Base-by-base conservation (phyloP, 306 rosid genomes). In the Senna tora region DNA sequence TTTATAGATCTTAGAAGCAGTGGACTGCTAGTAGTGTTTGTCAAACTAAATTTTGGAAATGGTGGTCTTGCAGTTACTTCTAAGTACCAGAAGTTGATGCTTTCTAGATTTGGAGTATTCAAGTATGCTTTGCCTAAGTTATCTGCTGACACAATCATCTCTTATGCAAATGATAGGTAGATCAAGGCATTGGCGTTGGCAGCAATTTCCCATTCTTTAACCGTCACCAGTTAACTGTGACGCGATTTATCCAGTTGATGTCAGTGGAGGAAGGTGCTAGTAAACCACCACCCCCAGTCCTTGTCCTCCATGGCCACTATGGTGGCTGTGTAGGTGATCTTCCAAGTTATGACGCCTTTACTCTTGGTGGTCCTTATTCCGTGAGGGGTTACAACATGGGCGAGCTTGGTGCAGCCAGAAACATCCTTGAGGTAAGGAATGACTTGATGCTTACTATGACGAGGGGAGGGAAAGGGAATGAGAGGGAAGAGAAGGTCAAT, bases 271-370 rank as follows among this genome's bases (percentile, higher is more conserved):
- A 94, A 91, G 99, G 96, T 53, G 93, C 97, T 3, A 93, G 97
- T 33, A 91, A 94, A 73, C 76, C 96, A 47, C 96, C 99, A 50
- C 99, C 99, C 7, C 97, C 97, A 1, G 97, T 91, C 59, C 91
- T 94, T 74, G 99, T 94, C 25, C 93, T 94, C 80, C 99, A 94
- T 13, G 90, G 99, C 28, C 99, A 88, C 80, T 91, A 89, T 77
- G 97, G 99, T 79, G 99, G 97, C 73, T 94, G 99, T 82, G 91
- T 91, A 2, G 99, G 99, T 34, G 97, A 94, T 81, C 99, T 94
- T 81, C 97, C 99, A 51, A 91, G 97, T 65, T 94, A 94, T 38
- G 99, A 94, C 72, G 96, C 99, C 72, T 94, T 94, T 85, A 86
- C 95, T 58, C 96, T 94, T 4, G 99, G 99, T 1, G 99, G 99